Base-by-base conservation (phyloP, 1,139 yeast species). In the Zygoascus hellenicus region DNA sequence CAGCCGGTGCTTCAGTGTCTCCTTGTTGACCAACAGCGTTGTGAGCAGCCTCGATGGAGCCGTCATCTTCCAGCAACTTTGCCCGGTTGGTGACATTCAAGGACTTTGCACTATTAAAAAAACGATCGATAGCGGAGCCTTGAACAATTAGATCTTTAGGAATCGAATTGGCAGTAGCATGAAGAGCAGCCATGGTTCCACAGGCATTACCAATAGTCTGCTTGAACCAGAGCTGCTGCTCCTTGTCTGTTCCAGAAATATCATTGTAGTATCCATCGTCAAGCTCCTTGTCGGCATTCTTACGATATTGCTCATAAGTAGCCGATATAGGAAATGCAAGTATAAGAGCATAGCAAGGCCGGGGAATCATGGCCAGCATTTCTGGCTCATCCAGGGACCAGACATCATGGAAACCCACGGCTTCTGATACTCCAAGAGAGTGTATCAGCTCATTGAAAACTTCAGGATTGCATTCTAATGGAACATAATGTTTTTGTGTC, bases 201-300 rank as follows among this genome's bases (percentile, higher is more conserved):
- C 98, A 92, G 0, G 96, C 95, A 63, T 92, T 92, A 51, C 80
- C 79, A 34, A 92, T 80, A 1, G 92, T 81, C 59, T 92, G 98
- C 53, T 78, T 80, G 58, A 80, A 81, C 97, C 97, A 90, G 10
- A 62, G 32, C 5, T 60, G 61, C 10, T 58, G 56, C 41, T 59
- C 58, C 9, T 65, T 61, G 22, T 61, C 59, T 11, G 57, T 52
- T 9, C 63, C 66, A 2, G 62, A 51, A n/a, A 57, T 48, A 9
- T 54, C 45, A 26, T 59, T 57, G 38, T 62, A 58, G 31, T 60
- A 55, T 35, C 53, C 55, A 30, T 55, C 57, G 5, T 51, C 41
- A 38, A 54, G 45, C 44, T 51, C 40, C 13, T 50, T 39, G 52
- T 78, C 82, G 4, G 58, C 54, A 14, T 59, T 58, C 35, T 48